A percentile compares a stretch with the other conserved stretches of the same genome.
phyloP scores from a whole-genome alignment of 2,329 filamentous ascomycete genomes.

The Stachybotrys chartarum region DNA sequence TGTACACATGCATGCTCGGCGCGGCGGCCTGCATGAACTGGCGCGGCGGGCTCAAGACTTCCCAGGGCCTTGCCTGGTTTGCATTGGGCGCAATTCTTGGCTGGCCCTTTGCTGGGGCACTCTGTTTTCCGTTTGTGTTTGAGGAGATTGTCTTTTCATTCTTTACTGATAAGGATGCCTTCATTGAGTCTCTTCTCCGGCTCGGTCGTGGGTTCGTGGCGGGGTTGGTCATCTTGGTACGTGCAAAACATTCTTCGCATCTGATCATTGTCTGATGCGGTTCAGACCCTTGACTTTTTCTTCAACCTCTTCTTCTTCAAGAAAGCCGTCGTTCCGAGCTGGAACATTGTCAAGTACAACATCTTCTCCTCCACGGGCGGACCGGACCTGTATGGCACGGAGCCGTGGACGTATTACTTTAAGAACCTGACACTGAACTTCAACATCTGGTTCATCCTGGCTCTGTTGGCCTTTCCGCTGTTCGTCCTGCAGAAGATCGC shows the following conservation, averaged over 20 bases:
- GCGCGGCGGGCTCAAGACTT: conserved; percentile 70
- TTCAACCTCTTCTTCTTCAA: conserved; percentile 84
- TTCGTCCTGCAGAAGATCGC: conserved; percentile 66
- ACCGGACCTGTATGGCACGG: conserved; percentile 88
- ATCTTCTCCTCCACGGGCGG: conserved; percentile 77
- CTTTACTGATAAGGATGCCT: conserved; percentile 48
- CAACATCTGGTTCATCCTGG: conserved; percentile 86
- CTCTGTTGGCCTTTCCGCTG: conserved; percentile 66
- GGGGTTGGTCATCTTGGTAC: conserved; percentile 60
- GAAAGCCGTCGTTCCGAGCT: conserved; percentile 67
- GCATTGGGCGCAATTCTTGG: conserved; percentile 77
- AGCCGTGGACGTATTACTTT: conserved; percentile 95
- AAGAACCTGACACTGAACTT: conserved; percentile 91
- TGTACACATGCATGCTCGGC: conserved; percentile 87
- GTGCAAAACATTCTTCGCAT: neutral
- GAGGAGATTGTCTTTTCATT: conserved; percentile 62
- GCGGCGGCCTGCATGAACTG: conserved; percentile 87
- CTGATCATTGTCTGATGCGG: neutral
- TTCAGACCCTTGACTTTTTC: conserved; percentile 57
- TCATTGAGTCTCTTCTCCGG: conserved; percentile 53
- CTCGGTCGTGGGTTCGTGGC: conserved; percentile 61
- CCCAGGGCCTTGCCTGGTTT: conserved; percentile 84
- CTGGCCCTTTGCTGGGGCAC: conserved; percentile 87
- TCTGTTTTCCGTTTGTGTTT: conserved; percentile 71
- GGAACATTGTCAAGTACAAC: conserved; percentile 96